Base-by-base conservation (phyloP, 2,329 filamentous ascomycete genomes). In the Raffaelea albimanens region DNA sequence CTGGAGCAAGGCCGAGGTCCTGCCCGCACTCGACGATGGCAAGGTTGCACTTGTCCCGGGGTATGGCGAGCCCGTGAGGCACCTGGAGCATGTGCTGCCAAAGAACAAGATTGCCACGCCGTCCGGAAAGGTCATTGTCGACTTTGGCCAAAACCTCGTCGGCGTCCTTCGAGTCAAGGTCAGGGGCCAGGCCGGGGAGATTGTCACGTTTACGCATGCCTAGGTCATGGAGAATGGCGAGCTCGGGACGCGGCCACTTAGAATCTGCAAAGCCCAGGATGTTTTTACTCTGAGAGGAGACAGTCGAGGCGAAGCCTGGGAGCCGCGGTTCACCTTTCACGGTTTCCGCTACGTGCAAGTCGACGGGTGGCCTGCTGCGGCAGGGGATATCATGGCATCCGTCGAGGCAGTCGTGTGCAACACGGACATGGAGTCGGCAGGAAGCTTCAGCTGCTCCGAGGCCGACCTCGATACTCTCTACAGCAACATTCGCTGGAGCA, bases 131-230 rank as follows among this genome's bases (percentile, higher is more conserved):
- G 68, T 61, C 0, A 59, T 78, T 1, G 50, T 80, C 4, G 75
- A 80, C 52, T 79, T 80, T 56, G 75, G 75, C 2, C 75, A 80
- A 54, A 79, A 80, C 52, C 60, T 80, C 0, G 75, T 78, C 1
- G 77, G 76, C 2, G 66, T 66, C 52, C 46, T 77, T 1, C 59
- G 61, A 0, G 53, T 78, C 13, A 25, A 25, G 8, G 39, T 45
- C 11, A 4, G 16, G 5, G 62, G 44, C 67, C 65, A 3, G 55
- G 69, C 25, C 21, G 55, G 8, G 48, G 62, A 40, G 46, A 68
- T 14, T 68, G 68, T 52, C 51, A 62, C 36, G 57, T 16, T 81
- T 14, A 59, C 57, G 0, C 76, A 80, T 55, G 70, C 75, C 16
- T 62, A 54, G 56, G 75, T 75, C 11, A 61, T 80, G 5, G 72